Base-by-base conservation (phyloP, 495 filamentous ascomycete species). In the Podospora pseudocomata region DNA sequence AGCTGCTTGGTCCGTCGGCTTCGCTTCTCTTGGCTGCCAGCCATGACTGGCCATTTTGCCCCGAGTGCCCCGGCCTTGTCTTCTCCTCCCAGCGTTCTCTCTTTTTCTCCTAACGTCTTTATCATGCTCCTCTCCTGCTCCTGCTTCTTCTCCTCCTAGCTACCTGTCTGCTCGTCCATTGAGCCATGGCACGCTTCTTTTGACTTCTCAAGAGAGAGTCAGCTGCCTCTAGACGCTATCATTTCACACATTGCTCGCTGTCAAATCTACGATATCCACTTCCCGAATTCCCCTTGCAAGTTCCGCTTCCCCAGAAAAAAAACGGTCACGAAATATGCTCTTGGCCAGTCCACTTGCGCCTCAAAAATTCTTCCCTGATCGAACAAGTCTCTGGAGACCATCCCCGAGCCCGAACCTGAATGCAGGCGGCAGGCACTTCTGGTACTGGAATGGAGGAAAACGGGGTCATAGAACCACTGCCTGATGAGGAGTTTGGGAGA, bases 391-490 rank as follows among this genome's bases (percentile, higher is more conserved):
- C 39, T 49, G 5, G 39, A 49, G 13, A 49, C 39, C 39, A 13
- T 49, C 39, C 9, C 39, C 39, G 15, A 49, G 39, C 15, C 39
- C 39, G 13, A 49, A 49, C 39, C 30, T 61, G 65, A 59, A 67
- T 67, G 65, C 64, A 67, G 20, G 57, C 11, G 18, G 65, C 44
- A 30, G 34, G 63, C 11, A 28, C 44, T n/a, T n/a, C 56, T 7
- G 60, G 32, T 16, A 34, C 56, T 68, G 34, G 30, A 19, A 77
- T 79, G 76, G 76, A 75, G 15, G 70, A 75, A 60, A 44, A 70
- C 27, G 67, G 65, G 26, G 27, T 70, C 60, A 73, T 73, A 64
- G 73, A 72, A 65, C 65, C 74, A 0, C 61, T 72, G 26, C 28
- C 58, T 6, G 71, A 75, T 28, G 68, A 65, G 18, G 67, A 72